Base-by-base conservation (phyloP, 495 filamentous ascomycete genomes). In the Lasiosphaeria miniovina region DNA sequence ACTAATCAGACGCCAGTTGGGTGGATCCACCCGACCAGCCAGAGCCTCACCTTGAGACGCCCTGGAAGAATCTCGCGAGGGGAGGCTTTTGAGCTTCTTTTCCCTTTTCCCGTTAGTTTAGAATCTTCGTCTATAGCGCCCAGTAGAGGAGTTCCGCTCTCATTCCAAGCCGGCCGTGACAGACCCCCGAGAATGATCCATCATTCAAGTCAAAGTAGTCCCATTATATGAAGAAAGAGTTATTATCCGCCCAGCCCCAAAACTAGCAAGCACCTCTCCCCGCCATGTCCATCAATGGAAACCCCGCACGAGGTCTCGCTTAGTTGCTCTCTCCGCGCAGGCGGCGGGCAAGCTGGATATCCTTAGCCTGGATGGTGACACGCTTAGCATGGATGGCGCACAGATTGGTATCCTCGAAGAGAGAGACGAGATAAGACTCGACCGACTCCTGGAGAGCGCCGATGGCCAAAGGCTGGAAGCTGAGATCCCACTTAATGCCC, bases 381-480 rank as follows among this genome's bases (percentile, higher is more conserved):
- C 94, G 94, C 93, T 98, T 98, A 85, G 94, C 94, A 86, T 98
- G 94, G 85, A 98, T 98, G 75, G 94, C 94, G 84, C 94, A 98
- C 57, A 98, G 80, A 87, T 98, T 98, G 90, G 94, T 98, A 79
- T 98, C 94, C 78, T 98, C 95, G 71, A 98, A 98, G 73, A 99
- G 91, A 52, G 92, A 96, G 88, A 99, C 94, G 80, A 99, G 91
- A 87, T 99, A 99, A 61, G 94, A 96, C 88, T 99, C 94, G 73
- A 98, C 95, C 75, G 94, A 98, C 86, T 99, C 94, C 84, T 99
- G 94, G 65, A 99, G 93, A 75, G 94, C 94, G 80, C 95, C 95
- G 82, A 99, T 98, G 84, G 94, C 94, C 15, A 95, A 99, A 59
- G 90, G 94, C 86, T 99, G 94, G 90, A 99, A 99, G 80, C 94